Percentiles rank a stretch among this genome's conserved stretches.
Evolutionary conservation across 2,329 filamentous ascomycete species (phyloP).

Genomic region (Colletotrichum orchidophilum): DNA sequence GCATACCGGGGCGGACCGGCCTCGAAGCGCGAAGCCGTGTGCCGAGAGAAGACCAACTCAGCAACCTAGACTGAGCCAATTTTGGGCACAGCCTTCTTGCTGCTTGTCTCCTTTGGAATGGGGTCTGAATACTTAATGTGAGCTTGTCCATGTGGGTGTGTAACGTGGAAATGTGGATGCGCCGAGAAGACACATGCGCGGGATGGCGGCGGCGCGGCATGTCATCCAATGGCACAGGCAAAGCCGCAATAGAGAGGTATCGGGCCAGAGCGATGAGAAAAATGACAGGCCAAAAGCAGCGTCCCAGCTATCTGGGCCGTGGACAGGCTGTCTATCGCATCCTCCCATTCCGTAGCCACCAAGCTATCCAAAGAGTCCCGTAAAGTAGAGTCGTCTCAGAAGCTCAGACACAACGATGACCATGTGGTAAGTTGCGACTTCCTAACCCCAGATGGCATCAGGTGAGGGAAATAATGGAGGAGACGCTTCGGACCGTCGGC

Average conservation of each 20-base stretch:
- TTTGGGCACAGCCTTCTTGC: not conserved
- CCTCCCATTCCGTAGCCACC: not conserved
- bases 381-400: not conserved
- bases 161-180: slow-evolving; percentile 8
- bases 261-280: not conserved
- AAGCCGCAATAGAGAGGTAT: not conserved
- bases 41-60: not conserved
- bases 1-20: not conserved
- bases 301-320: not conserved
- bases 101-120: not conserved
- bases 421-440: not conserved
- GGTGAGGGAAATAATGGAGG: not conserved
- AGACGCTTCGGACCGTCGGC: not conserved
- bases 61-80: not conserved
- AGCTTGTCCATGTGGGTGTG: not conserved
- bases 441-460: not conserved
- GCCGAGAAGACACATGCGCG: not conserved
- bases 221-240: not conserved
- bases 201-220: not conserved
- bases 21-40: not conserved
- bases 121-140: not conserved
- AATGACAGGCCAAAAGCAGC: not conserved
- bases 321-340: not conserved
- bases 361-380: not conserved
- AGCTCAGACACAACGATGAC: not conserved